Evolutionary conservation across 2,329 filamentous ascomycete species (phyloP).

Genomic region (Aspergillus sp.): DNA sequence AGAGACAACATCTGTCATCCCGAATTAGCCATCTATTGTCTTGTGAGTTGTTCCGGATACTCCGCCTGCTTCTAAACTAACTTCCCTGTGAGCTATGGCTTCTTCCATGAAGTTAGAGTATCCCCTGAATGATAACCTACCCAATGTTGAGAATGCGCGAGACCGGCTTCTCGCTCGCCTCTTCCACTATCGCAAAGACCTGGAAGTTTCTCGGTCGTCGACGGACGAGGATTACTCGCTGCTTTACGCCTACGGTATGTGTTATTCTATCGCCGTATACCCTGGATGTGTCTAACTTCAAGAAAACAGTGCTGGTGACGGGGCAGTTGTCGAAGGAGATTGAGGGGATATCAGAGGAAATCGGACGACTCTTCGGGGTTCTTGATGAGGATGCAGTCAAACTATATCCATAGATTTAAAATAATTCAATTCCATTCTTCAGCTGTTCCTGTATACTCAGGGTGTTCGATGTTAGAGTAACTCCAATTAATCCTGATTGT

Average conservation of each 20-base stretch:
- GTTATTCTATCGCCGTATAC: not conserved
- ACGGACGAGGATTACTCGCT: slow-evolving; percentile 75
- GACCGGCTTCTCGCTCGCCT: slow-evolving; percentile 84
- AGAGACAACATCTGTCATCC: slow-evolving; percentile 77
- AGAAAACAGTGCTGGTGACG: slow-evolving; percentile 57
- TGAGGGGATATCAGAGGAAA: slow-evolving; percentile 52
- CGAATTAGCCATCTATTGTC: slow-evolving; percentile 85
- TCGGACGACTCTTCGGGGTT: slow-evolving; percentile 61
- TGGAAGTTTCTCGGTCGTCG: slow-evolving; percentile 48
- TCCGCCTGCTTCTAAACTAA: slow-evolving; percentile 5
- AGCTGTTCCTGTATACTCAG: not conserved
- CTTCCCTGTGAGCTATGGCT: slow-evolving; percentile 70
- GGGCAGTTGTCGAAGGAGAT: slow-evolving; percentile 60
- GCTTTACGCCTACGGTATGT: slow-evolving; percentile 81
- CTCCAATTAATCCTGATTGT: not conserved
- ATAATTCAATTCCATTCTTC: not conserved
- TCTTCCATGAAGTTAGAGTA: slow-evolving; percentile 94
- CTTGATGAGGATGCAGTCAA: slow-evolving; percentile 62
- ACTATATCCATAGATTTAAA: slow-evolving; percentile 39
- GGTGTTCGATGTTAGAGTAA: not conserved
- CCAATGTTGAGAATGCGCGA: slow-evolving; percentile 75
- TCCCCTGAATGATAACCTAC: slow-evolving; percentile 83
- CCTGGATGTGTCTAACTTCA: not conserved
- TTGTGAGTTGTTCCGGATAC: slow-evolving; percentile 38
- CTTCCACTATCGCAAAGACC: slow-evolving; percentile 77